Conservation (phyloP, 2,329 filamentous ascomycete species). For the Cladosporium sp. region DNA sequence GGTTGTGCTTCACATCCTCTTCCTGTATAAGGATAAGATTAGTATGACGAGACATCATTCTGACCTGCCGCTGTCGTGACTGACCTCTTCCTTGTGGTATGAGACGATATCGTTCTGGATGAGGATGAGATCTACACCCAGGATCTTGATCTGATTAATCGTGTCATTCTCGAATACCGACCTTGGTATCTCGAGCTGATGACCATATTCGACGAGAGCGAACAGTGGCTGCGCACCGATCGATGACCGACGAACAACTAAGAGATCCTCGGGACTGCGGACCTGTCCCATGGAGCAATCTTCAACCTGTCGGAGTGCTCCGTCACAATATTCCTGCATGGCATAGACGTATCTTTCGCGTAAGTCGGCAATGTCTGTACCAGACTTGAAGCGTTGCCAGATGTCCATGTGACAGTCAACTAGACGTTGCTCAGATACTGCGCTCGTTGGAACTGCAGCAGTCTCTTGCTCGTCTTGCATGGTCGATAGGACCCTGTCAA, state of each 20-base stretch:
- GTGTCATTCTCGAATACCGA: not conserved
- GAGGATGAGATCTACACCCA: not conserved
- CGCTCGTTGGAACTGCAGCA: not conserved
- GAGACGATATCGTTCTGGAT: constrained; percentile 10
- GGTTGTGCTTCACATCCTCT: constrained; percentile 4
- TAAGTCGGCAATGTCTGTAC: not conserved
- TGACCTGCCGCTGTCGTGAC: not conserved
- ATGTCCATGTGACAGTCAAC: not conserved
- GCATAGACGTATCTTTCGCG: not conserved
- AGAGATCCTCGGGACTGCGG: not conserved
- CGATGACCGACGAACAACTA: not conserved
- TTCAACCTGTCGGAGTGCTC: not conserved
- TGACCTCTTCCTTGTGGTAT: constrained; percentile 5
- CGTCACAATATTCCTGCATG: not conserved
- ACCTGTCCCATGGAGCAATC: not conserved
- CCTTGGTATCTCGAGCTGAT: not conserved
- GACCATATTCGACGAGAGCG: constrained; percentile 2
- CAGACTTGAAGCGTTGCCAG: not conserved
- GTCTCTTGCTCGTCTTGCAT: not conserved
- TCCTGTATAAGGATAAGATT: not conserved
- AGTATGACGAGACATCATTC: not conserved
- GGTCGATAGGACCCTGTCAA: not conserved
- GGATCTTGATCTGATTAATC: not conserved
- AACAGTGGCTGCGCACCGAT: not conserved
- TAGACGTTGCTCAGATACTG: not conserved